Conservation (phyloP, 768 basidiomycete species). For the Obba rivulosa region DNA sequence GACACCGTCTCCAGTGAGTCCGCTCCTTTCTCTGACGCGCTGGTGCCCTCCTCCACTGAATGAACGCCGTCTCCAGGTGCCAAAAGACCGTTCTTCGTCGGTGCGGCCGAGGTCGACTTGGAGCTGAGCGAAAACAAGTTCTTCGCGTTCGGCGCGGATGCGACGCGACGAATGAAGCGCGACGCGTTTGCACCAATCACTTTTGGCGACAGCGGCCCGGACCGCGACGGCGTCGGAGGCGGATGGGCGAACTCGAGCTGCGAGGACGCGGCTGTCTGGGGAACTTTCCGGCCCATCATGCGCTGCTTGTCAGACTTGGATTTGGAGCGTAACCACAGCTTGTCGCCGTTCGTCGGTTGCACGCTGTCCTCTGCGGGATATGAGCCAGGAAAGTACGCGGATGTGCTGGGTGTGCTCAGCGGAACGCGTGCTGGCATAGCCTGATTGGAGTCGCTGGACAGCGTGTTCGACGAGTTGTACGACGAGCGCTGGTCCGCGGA, state of each 20-base stretch:
- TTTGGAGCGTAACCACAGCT: constrained; percentile 16
- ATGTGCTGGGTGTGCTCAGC: constrained; percentile 15
- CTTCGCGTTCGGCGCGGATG: constrained; percentile 95
- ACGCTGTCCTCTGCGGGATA: constrained; percentile 6
- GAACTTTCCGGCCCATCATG: constrained; percentile 30
- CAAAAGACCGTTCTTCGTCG: constrained; percentile 73
- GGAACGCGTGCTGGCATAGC: constrained; percentile 19
- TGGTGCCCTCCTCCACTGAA: constrained; percentile 28
- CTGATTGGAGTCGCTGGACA: constrained; percentile 66
- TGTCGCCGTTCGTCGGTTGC: constrained; percentile 13
- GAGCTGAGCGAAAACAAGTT: constrained; percentile 69
- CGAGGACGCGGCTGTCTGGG: constrained; percentile 41
- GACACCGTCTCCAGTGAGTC: constrained; percentile 77
- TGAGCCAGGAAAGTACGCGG: constrained; percentile 17
- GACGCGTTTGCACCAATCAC: constrained; percentile 70
- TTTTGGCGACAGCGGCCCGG: constrained; percentile 59
- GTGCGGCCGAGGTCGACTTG: constrained; percentile 43
- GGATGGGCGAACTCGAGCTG: constrained; percentile 43
- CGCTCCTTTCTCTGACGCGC: constrained; percentile 53
- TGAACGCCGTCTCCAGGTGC: constrained; percentile 63
- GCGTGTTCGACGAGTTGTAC: constrained; percentile 72
- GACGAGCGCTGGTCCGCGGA: constrained; percentile 63
- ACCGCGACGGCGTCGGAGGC: constrained; percentile 29
- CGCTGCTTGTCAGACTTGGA: constrained; percentile 28
- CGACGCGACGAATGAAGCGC: constrained; percentile 91